phyloP scores from a whole-genome alignment of 768 basidiomycete species.

The Terana coerulea region DNA sequence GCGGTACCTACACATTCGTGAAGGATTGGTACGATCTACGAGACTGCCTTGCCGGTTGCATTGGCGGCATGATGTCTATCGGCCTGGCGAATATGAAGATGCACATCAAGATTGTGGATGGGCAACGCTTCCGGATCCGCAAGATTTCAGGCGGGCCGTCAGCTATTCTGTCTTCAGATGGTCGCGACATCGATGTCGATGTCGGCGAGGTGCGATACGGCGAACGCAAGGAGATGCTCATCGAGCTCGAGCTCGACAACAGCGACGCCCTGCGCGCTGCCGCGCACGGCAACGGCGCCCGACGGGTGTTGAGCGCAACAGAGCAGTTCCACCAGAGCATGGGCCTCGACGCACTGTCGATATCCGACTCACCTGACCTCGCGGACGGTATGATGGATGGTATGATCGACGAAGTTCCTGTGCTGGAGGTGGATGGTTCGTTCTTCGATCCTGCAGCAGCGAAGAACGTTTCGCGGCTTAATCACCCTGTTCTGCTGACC shows the following conservation, averaged over 20 bases:
- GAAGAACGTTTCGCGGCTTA: conserved; percentile 83
- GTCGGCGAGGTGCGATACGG: conserved; percentile 92
- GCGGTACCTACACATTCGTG: conserved; percentile 96
- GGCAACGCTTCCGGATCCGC: conserved; percentile 85
- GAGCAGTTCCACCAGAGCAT: conserved; percentile 86
- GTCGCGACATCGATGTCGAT: conserved; percentile 93
- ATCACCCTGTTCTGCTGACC: conserved; percentile 91
- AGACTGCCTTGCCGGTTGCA: conserved; percentile 87
- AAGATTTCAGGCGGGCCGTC: conserved; percentile 91
- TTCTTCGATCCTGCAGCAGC: conserved; percentile 89
- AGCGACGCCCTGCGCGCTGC: conserved; percentile 37
- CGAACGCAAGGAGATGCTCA: conserved; percentile 96
- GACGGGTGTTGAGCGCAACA: conserved; percentile 64
- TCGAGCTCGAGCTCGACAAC: conserved; percentile 93
- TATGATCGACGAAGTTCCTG: conserved; percentile 97
- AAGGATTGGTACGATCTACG: conserved; percentile 97
- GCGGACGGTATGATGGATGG: conserved; percentile 92
- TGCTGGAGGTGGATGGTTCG: conserved; percentile 92
- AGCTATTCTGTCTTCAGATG: conserved; percentile 86
- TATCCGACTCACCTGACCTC: conserved; percentile 71
- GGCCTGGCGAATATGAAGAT: conserved; percentile 91
- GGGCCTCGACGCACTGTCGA: conserved; percentile 71
- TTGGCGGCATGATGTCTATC: conserved; percentile 97
- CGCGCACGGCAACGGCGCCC: conserved; percentile 18
- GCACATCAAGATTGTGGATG: conserved; percentile 90